Conservation (phyloP, 768 basidiomycete genomes). For the Dentipellis sp. region DNA sequence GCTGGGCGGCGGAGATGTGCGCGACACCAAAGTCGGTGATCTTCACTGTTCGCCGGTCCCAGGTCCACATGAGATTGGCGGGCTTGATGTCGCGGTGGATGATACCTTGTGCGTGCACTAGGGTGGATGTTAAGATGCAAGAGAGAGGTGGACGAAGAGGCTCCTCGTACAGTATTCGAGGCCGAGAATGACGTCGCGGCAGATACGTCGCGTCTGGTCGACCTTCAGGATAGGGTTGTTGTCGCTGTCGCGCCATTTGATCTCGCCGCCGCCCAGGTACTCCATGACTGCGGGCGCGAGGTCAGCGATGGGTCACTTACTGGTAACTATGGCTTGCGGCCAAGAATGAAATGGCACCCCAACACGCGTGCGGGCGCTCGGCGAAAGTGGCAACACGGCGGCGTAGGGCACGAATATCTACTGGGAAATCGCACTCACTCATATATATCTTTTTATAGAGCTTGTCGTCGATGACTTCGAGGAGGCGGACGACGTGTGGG, state of each 20-base stretch:
- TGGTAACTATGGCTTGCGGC: background rate
- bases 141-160: slow-evolving; percentile 7
- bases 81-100: slow-evolving; percentile 99
- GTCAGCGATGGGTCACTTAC: background rate
- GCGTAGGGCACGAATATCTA: background rate
- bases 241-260: slow-evolving; percentile 71
- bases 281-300: slow-evolving; percentile 67
- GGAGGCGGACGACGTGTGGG: slow-evolving; percentile 80
- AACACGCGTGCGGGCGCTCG: background rate
- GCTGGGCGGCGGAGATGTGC: slow-evolving; percentile 85
- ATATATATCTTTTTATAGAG: slow-evolving; percentile 86
- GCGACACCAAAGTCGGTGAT: slow-evolving; percentile 98
- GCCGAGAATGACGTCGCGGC: slow-evolving; percentile 89
- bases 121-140: slow-evolving; percentile 7
- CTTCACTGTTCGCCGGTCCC: slow-evolving; percentile 83
- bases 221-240: slow-evolving; percentile 72
- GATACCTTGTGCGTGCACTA: slow-evolving; percentile 96
- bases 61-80: slow-evolving; percentile 88
- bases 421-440: slow-evolving; percentile 46
- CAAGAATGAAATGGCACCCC: background rate
- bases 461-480: slow-evolving; percentile 93
- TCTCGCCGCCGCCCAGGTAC: slow-evolving; percentile 90
- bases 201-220: slow-evolving; percentile 76
- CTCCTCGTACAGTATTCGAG: slow-evolving; percentile 81
- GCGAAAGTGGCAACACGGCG: background rate